Percentiles rank a stretch among this genome's conserved stretches.
Evolutionary conservation across 164 flowering plant genomes (phyloP).

Genomic region (Macadamia integrifolia): DNA sequence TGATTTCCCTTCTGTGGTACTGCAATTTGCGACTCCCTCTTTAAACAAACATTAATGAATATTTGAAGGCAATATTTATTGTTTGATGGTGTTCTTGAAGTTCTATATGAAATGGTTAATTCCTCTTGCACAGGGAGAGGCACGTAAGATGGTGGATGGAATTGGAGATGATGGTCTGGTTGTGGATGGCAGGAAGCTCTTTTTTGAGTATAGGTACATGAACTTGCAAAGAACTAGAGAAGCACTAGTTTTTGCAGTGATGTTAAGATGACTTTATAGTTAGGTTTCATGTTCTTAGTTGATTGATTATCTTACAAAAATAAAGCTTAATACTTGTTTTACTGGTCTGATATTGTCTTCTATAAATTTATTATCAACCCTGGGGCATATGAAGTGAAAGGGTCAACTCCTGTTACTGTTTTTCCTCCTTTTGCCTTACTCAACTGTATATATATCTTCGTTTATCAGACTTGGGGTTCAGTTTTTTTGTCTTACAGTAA

Average conservation of each 20-base stretch:
- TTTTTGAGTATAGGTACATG: conserved; percentile 83
- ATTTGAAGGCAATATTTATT: no score
- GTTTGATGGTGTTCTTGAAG: neutral
- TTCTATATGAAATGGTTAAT: neutral
- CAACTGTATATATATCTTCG: neutral
- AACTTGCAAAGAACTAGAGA: neutral
- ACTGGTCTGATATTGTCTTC: no score
- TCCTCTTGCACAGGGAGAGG: conserved; percentile 62
- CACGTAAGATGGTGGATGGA: conserved; percentile 83
- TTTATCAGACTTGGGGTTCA: neutral
- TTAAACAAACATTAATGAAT: neutral
- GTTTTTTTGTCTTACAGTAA: neutral
- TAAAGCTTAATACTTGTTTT: no score
- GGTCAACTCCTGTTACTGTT: no score
- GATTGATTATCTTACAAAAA: no score
- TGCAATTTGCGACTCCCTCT: neutral
- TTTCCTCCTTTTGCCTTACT: no score
- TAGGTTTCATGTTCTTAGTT: no score
- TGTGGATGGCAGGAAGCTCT: conserved; percentile 87
- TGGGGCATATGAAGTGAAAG: no score
- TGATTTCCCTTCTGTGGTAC: conserved; percentile 95
- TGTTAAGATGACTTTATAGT: no score
- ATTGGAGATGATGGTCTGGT: conserved; percentile 85
- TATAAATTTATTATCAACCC: no score
- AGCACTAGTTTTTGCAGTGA: no score